phyloP scores from a whole-genome alignment of 1,284 basidiomycete species.

The Austroboletus rostrupii region DNA sequence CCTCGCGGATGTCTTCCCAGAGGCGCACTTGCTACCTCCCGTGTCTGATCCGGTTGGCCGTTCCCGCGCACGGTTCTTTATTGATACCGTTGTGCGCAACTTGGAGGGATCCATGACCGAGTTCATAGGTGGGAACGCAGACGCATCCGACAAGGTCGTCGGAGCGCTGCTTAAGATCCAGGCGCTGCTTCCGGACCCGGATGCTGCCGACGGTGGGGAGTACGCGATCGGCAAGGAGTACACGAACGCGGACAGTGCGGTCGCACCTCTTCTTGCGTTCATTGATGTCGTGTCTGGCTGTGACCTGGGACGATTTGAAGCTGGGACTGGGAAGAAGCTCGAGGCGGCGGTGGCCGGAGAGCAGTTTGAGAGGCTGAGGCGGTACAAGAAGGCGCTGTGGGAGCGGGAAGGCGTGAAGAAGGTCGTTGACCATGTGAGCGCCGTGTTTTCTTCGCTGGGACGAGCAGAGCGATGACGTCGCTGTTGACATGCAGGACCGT shows the following conservation, averaged over 20 bases:
- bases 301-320: not conserved
- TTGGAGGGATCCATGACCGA: not conserved
- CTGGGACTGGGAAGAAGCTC: not conserved
- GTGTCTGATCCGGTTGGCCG: slow-evolving; percentile 46
- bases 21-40: slow-evolving; percentile 43
- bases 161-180: slow-evolving; percentile 31
- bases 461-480: no score
- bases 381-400: not conserved
- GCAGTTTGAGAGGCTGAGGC: not conserved
- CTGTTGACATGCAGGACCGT: no score
- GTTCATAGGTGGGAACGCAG: not conserved
- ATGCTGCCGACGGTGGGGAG: slow-evolving; percentile 5
- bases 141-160: slow-evolving; percentile 2
- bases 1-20: slow-evolving; percentile 52
- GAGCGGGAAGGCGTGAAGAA: not conserved
- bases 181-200: slow-evolving; percentile 26
- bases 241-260: slow-evolving; percentile 52
- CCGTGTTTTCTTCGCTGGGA: not conserved
- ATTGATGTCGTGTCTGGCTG: slow-evolving; percentile 23
- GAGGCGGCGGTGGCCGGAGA: not conserved
- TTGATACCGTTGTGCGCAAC: slow-evolving; percentile 42
- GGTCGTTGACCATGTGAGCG: not conserved
- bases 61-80: slow-evolving; percentile 58
- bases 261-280: slow-evolving; percentile 45
- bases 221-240: slow-evolving; percentile 34